These are phyloP conservation scores for Aspergillus pseudonomiae DNA, from an alignment of 2,329 filamentous ascomycete genomes.

Conservation along the genomic window DNA sequence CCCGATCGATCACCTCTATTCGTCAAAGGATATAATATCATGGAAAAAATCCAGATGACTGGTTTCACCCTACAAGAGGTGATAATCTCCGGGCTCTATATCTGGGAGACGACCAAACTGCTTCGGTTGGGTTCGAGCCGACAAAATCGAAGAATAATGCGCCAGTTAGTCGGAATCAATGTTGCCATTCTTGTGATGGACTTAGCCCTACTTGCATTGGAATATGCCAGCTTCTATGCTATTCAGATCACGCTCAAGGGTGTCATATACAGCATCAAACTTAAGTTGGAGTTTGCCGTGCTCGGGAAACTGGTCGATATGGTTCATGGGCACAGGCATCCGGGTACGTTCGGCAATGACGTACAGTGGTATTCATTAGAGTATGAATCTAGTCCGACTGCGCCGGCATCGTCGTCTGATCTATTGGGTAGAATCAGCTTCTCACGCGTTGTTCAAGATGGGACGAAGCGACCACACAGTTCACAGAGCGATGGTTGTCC, in stretches of 20 bases:
- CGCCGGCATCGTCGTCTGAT: not conserved
- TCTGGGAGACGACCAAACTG: slow-evolving; percentile 56
- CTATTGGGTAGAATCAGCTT: not conserved
- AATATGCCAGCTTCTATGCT: slow-evolving; percentile 45
- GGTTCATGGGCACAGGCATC: slow-evolving; percentile 34
- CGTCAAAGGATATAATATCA: slow-evolving; percentile 46
- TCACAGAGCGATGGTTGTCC: slow-evolving; percentile 9
- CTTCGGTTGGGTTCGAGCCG: slow-evolving; percentile 38
- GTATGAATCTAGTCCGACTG: slow-evolving; percentile 10
- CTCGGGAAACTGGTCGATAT: slow-evolving; percentile 51
- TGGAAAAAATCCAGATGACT: slow-evolving; percentile 51
- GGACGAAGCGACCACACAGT: not conserved
- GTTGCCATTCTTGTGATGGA: slow-evolving; percentile 52
- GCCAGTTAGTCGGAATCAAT: slow-evolving; percentile 52
- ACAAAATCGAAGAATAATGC: slow-evolving; percentile 40
- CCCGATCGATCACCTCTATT: slow-evolving; percentile 30
- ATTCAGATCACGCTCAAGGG: slow-evolving; percentile 47
- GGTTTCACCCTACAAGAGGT: slow-evolving; percentile 51
- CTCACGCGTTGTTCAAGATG: not conserved
- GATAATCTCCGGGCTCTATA: slow-evolving; percentile 53
- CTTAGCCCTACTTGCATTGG: slow-evolving; percentile 43
- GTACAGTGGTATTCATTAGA: slow-evolving; percentile 28
- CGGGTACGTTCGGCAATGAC: slow-evolving; percentile 24
- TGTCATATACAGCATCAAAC: slow-evolving; percentile 42
- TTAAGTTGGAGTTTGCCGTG: slow-evolving; percentile 61